Percentiles rank a stretch among this genome's conserved stretches.
These are phyloP conservation scores for Boletus reticulatus DNA, from an alignment of 768 basidiomycete genomes.

Conservation along the genomic window DNA sequence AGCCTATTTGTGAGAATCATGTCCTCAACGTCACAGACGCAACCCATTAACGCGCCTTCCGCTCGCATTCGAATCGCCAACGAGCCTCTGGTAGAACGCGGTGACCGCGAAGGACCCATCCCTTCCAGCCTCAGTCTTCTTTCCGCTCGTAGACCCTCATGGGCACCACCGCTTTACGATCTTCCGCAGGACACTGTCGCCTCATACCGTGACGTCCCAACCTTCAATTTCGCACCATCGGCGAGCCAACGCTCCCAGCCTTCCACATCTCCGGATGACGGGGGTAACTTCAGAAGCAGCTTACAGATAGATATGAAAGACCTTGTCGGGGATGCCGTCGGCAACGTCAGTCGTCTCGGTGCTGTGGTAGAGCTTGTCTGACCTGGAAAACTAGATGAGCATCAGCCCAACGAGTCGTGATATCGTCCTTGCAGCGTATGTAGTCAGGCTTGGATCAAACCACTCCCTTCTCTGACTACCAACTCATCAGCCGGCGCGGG, in stretches of 20 bases:
- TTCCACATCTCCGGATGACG: constrained; percentile 47
- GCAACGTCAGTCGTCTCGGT: constrained; percentile 55
- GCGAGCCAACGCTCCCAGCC: constrained; percentile 13
- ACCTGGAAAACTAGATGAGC: constrained; percentile 62
- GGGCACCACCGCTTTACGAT: constrained; percentile 32
- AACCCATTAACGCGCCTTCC: constrained; percentile 3
- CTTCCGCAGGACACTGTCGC: constrained; percentile 27
- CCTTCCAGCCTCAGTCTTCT: constrained; percentile 31
- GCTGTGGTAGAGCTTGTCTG: neutral
- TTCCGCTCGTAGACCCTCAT: constrained; percentile 33
- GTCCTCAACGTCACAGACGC: constrained; percentile 21
- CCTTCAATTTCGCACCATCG: constrained; percentile 15
- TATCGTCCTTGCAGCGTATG: constrained; percentile 86
- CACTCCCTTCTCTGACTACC: neutral
- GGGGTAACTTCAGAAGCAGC: constrained; percentile 54
- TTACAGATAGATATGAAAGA: constrained; percentile 79
- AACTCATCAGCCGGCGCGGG: constrained; percentile 63
- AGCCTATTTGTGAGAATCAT: too few relatives aligned
- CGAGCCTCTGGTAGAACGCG: constrained; percentile 13
- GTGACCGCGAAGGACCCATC: constrained; percentile 23
- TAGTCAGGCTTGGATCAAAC: neutral
- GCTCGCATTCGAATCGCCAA: constrained; percentile 21
- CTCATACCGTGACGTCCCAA: constrained; percentile 31
- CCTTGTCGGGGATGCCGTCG: constrained; percentile 78
- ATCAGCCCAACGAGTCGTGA: constrained; percentile 89